These are phyloP conservation scores for Eucommia ulmoides DNA, from an alignment of 257 asterid genomes.

Conservation along the genomic window DNA sequence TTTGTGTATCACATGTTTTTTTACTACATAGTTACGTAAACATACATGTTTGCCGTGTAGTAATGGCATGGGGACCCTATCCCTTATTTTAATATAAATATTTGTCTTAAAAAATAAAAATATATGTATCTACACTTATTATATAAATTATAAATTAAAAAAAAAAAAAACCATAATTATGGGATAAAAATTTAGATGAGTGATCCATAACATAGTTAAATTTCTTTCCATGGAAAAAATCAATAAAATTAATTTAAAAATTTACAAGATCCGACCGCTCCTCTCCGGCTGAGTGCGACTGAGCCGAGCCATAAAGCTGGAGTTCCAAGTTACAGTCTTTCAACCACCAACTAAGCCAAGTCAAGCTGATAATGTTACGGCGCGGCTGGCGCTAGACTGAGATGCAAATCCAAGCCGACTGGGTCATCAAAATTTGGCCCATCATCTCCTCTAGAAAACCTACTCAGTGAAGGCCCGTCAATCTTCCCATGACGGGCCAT, in stretches of 20 bases:
- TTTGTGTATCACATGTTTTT: no score
- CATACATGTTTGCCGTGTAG: no score
- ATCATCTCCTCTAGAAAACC: slow-evolving; percentile 44
- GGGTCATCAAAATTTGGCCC: slow-evolving; percentile 64
- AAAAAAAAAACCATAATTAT: no score
- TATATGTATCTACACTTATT: not conserved
- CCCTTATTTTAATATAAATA: no score
- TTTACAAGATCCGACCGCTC: not conserved
- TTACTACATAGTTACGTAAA: no score
- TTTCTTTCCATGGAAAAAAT: not conserved
- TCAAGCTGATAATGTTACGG: slow-evolving; percentile 25
- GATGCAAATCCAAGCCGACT: slow-evolving; percentile 78
- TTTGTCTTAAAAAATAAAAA: no score
- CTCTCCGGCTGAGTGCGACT: no score
- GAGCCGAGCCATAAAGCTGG: not conserved
- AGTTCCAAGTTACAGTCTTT: slow-evolving; percentile 1
- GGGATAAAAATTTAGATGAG: no score
- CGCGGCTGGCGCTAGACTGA: slow-evolving; percentile 86
- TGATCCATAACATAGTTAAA: no score
- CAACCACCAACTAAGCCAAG: not conserved
- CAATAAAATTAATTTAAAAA: no score
- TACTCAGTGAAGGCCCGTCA: slow-evolving; percentile 67
- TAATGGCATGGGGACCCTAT: no score
- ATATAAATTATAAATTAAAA: no score
- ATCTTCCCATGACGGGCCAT: slow-evolving; percentile 43